A percentile compares a stretch with the other conserved stretches of the same genome.
These are phyloP conservation scores for Rhododendron griersonianum DNA, from an alignment of 148 eudicot genomes.

Conservation along the genomic window DNA sequence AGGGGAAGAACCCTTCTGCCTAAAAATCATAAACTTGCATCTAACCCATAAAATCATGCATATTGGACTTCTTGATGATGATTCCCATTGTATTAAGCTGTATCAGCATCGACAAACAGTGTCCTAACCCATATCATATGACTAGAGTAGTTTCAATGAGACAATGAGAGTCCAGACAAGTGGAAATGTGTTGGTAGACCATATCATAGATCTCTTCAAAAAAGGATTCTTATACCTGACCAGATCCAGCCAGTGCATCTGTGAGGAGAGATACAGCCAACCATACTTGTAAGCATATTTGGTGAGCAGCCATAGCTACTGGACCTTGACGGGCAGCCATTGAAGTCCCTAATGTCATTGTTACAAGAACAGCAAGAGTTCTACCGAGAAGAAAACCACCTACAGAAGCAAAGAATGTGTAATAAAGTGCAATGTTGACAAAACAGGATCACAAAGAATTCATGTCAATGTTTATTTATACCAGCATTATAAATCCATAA, in stretches of 20 bases:
- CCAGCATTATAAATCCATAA: not conserved
- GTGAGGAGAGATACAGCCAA: slow-evolving; percentile 74
- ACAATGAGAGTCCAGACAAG: not conserved
- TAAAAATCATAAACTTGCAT: not conserved
- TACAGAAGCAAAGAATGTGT: slow-evolving; percentile 14
- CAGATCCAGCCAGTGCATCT: slow-evolving; percentile 85
- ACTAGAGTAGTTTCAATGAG: not conserved
- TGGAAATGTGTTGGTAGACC: not conserved
- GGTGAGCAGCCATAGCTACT: slow-evolving; percentile 77
- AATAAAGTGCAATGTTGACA: not conserved
- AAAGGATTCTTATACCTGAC: slow-evolving; percentile 53
- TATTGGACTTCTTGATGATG: not conserved
- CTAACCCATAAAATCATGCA: not conserved
- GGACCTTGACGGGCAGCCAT: slow-evolving; percentile 92
- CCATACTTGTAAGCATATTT: slow-evolving; percentile 79
- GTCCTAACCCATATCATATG: not conserved
- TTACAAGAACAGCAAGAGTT: slow-evolving; percentile 61
- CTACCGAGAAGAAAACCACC: slow-evolving; percentile 79
- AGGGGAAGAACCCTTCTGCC: not conserved
- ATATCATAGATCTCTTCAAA: not conserved
- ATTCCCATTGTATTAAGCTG: not conserved
- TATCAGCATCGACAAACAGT: not conserved
- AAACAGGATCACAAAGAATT: not conserved
- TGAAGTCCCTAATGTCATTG: slow-evolving; percentile 64
- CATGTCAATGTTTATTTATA: not conserved